phyloP scores from a whole-genome alignment of 225 moss, liverwort and hornwort genomes.

The Antitrichia curtipendula region DNA sequence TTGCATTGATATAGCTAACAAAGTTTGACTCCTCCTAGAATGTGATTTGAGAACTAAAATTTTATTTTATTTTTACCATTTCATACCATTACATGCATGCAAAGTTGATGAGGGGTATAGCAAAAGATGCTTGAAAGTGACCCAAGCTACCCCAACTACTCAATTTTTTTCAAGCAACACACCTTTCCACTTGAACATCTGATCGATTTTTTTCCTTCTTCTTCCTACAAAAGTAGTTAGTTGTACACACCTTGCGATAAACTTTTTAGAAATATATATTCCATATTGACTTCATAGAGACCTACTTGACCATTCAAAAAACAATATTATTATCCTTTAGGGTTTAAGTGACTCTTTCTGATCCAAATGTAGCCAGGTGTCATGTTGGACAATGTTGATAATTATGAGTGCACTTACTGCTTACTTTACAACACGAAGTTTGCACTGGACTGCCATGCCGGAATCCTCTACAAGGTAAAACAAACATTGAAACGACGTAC shows the following conservation, averaged over 20 bases:
- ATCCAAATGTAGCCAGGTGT: too few species aligned
- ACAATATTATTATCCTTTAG: too few species aligned
- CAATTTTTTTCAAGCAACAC: fast-evolving
- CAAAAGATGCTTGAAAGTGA: neutral
- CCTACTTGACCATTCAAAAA: fast-evolving
- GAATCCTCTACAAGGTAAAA: neutral
- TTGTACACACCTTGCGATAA: neutral
- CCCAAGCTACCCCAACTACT: fast-evolving
- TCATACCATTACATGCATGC: neutral
- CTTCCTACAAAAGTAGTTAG: neutral
- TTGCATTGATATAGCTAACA: neutral
- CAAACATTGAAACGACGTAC: neutral
- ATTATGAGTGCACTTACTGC: too few species aligned
- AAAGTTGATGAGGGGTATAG: fast-evolving
- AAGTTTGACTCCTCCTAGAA: neutral
- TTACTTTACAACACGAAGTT: neutral
- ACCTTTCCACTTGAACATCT: neutral
- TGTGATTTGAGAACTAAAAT: neutral
- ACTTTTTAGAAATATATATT: neutral
- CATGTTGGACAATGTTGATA: too few species aligned
- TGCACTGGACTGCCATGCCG: neutral
- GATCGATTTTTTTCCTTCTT: neutral
- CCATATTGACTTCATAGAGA: neutral
- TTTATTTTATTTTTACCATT: neutral
- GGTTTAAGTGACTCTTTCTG: too few species aligned